Evolutionary conservation across 257 asterid genomes (phyloP), one percentile per base, ranked within the genome.

Genomic region (Nicotiana obtusifolia): DNA sequence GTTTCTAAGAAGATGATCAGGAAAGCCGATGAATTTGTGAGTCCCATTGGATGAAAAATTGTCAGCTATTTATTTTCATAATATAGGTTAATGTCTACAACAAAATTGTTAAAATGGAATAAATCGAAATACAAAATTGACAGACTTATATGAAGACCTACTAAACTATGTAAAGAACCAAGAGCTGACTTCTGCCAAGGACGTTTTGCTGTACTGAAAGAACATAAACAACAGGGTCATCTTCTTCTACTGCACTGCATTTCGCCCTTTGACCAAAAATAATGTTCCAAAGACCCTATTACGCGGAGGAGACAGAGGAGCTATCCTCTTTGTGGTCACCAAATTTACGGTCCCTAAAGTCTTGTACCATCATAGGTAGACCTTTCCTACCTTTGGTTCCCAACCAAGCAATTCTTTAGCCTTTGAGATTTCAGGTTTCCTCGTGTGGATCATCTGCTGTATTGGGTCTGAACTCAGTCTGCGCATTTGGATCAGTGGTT

Each of bases 381-480:
- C 99, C 99, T 62, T 93, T 90, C 2, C 91, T 92, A 95, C 88
- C 84, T 95, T 95, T 14, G 99, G 99, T 87, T 95, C 97, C 99
- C 99, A 95, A 1, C 98, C 98, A 3, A 95, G 92, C 68, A 85
- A 82, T 11, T 95, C 97, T 83, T 93, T 95, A 2, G 99, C 99
- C 90, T 85, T 95, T 47, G 94, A 59, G 82, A 95, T 95, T 69
- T 95, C 99, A 0, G 99, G 99, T 80, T 95, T 93, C 69, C 99
- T 92, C 94, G 94, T 95, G 99, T 0, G 99, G 99, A 52, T 95
- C 99, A 75, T 95, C 99, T 82, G 92, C 98, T 3, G 99, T 93
- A 93, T 95, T 95, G 7, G 98, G 94, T 85, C 87, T 90, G 93
- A 91, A 92, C 53, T 89, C 98, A 30, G 93, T 93, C 87, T 88